Percentiles rank a stretch among this genome's conserved stretches.
These are phyloP conservation scores for Trichoderma breve DNA, from an alignment of 2,329 filamentous ascomycete genomes.

Conservation along the genomic window DNA sequence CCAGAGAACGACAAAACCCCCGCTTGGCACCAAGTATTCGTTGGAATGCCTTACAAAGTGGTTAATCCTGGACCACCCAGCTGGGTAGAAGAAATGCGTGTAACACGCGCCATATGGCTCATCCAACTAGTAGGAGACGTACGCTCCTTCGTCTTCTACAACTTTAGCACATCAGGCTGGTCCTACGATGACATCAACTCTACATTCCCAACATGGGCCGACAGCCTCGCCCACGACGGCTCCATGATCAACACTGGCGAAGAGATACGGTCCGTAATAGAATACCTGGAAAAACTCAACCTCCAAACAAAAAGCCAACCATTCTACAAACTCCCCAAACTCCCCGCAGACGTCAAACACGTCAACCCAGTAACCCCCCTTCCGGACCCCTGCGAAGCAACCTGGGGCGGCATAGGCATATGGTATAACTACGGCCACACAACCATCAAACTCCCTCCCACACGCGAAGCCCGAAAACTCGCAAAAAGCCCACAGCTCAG, in stretches of 20 bases:
- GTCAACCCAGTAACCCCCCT: neutral
- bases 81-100: slow-evolving; percentile 30
- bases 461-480: neutral
- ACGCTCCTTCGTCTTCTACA: neutral
- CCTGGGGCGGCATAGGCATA: neutral
- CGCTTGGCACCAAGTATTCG: neutral
- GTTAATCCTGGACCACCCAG: slow-evolving; percentile 20
- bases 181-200: slow-evolving; percentile 18
- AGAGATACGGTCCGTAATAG: neutral
- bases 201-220: neutral
- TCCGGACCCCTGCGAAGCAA: neutral
- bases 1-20: neutral
- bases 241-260: neutral
- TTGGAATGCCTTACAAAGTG: neutral
- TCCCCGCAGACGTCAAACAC: neutral
- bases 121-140: slow-evolving; percentile 24
- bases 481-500: neutral
- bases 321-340: neutral
- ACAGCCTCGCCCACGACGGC: neutral
- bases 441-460: neutral
- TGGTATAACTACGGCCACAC: neutral
- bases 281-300: neutral
- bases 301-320: neutral
- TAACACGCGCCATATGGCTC: slow-evolving; percentile 24
- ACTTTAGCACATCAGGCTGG: slow-evolving; percentile 5